Percentiles rank a stretch among this genome's conserved stretches.
phyloP scores from a whole-genome alignment of 2,329 filamentous ascomycete genomes.

The Cytospora schulzeri region DNA sequence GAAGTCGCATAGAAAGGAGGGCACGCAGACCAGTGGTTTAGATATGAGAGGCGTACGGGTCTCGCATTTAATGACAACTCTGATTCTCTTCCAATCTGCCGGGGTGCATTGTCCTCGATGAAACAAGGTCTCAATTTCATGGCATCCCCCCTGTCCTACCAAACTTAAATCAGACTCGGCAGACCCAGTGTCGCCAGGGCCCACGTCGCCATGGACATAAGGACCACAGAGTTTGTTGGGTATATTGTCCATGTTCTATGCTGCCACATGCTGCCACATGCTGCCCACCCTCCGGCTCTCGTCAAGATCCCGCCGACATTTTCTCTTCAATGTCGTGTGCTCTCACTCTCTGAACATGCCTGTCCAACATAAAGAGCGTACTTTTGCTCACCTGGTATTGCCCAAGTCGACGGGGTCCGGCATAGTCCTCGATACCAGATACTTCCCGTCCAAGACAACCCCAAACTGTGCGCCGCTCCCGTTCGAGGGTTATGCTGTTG shows the following conservation, averaged over 20 bases:
- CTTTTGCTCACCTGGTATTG: no score
- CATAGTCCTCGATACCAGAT: no score
- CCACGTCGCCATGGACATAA: not conserved
- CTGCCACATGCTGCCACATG: not conserved
- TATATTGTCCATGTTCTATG: not conserved
- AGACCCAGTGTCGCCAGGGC: not conserved
- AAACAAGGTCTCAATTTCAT: no score
- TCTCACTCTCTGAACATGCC: not conserved
- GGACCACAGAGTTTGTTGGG: not conserved
- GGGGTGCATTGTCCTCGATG: no score
- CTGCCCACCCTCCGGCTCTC: not conserved
- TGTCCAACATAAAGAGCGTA: no score
- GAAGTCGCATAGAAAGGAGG: conserved; percentile 19
- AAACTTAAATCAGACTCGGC: no score
- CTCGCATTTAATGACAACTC: conserved; percentile 2
- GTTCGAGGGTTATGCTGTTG: not conserved
- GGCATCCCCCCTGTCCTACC: no score
- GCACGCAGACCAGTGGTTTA: conserved; percentile 20
- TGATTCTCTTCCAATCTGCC: not conserved
- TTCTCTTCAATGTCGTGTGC: not conserved
- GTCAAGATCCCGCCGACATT: not conserved
- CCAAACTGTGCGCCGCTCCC: not conserved
- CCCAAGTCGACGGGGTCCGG: no score
- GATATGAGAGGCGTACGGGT: conserved; percentile 1
- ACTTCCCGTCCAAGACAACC: not conserved